Base-by-base conservation (phyloP, 2,329 filamentous ascomycete genomes). In the Penicillium sp. region DNA sequence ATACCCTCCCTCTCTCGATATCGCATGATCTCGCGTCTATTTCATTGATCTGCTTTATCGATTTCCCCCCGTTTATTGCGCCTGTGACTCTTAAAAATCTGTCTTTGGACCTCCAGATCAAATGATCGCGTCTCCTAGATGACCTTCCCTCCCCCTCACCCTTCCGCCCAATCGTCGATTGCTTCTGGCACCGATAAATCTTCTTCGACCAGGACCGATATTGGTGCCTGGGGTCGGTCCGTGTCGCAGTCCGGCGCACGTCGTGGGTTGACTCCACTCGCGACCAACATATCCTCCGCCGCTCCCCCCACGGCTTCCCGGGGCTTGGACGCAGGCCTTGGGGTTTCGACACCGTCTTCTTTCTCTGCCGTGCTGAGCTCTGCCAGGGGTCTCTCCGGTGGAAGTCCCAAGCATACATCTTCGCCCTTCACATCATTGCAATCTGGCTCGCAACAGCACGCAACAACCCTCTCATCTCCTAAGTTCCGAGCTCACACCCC, bases 201-300 rank as follows among this genome's bases (percentile, higher is more conserved):
- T 67, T 76, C 75, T 66, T 75, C 75, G 69, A 71, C 72, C 70
- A 75, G 76, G 65, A 68, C 76, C 67, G 68, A 82, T 76, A 79
- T 82, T 77, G 79, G 80, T 73, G 77, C 80, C 72, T 85, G 82
- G 82, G 81, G 80, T 76, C 76, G 78, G 71, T 76, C 80, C 70
- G 76, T 77, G 72, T 80, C 80, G 71, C 80, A 81, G 71, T 78
- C 81, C 67, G 78, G 74, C 73, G 75, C 79, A 72, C 82, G 83
- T 70, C 81, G 83, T 74, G 79, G 79, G 67, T 76, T 82, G 70
- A 79, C 84, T 67, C 82, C 84, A 70, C 81, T 86, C 68, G 81
- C 83, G 65, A 84, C 80, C 64, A 79, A 79, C 66, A 69, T 79
- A 61, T 77, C 75, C 56, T 73, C 73, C 62, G 74, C 76, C 57